A percentile compares a stretch with the other conserved stretches of the same genome.
Evolutionary conservation across 768 basidiomycete species (phyloP).

Genomic region (Kwoniella botswanensis): DNA sequence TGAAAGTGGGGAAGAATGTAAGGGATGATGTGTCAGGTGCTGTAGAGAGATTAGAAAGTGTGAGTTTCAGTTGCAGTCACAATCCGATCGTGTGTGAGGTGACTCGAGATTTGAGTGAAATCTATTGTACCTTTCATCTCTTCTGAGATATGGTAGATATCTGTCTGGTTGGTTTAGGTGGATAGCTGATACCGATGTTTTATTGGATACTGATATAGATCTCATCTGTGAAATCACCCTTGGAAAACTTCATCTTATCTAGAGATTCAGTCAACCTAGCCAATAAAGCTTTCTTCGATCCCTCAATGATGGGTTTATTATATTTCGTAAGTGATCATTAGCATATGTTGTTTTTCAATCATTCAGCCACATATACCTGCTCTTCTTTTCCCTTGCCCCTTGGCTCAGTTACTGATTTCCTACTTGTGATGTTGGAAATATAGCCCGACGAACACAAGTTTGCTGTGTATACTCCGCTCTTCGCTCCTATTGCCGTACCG

Average conservation of each 20-base stretch:
- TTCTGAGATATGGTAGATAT: no score
- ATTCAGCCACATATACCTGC: no score
- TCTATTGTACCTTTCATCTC: no score
- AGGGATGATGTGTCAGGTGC: conserved; percentile 72
- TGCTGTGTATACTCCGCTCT: conserved; percentile 93
- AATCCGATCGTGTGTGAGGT: no score
- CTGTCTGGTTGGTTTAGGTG: no score
- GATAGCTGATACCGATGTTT: neutral
- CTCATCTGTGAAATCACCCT: conserved; percentile 8
- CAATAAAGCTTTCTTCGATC: conserved; percentile 87
- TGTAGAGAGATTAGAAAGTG: conserved; percentile 74
- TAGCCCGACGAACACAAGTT: conserved; percentile 93
- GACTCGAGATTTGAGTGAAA: no score
- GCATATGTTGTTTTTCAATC: neutral
- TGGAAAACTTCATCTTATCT: conserved; percentile 37
- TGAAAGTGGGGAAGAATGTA: conserved; percentile 85
- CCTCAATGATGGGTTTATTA: conserved; percentile 90
- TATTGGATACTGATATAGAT: neutral
- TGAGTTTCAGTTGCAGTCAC: conserved; percentile 56
- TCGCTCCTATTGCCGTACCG: conserved; percentile 87
- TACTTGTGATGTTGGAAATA: neutral
- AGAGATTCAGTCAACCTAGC: conserved; percentile 50
- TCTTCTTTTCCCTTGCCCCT: no score
- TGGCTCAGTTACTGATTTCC: neutral
- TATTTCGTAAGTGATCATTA: conserved; percentile 68